Evolutionary conservation across 352 stramenopile genomes (phyloP), one percentile per base, ranked within the genome.

Genomic region (Phytopythium ostracodes): DNA sequence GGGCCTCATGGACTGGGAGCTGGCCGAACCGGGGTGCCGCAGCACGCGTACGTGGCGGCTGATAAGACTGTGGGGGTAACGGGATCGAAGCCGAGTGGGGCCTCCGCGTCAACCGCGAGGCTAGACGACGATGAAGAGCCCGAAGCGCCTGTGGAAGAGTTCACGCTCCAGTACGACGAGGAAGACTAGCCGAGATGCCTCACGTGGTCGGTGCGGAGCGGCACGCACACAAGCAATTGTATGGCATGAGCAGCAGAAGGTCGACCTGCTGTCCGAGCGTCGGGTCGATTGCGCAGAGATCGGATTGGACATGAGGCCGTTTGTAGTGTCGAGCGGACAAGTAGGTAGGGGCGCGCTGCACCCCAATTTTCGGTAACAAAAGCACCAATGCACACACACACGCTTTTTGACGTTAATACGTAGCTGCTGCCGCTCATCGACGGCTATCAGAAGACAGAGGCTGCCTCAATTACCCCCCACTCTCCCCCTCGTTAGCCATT

Each of bases 81-180:
- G 9, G n/a, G 9, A 10, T 1, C 24, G 22, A 36, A 54, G 27
- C 12, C 24, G 2, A 1, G 25, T 20, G 24, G 57, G 22, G 35
- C 40, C 25, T 29, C 56, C n/a, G 58, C 29, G 18, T 6, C 42
- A 15, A 29, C 63, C 42, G 72, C 68, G 53, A 55, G 71, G 46
- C 47, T 76, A 15, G 68, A 58, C 8, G 83, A 92, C 51, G 83
- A 92, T 40, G 83, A 92, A 56, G 80, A 89, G 60, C 73, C 18
- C 11, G 82, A 89, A 6, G 75, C 70, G 20, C 65, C 61, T 29
- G 81, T 72, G 22, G 77, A 81, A 7, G 79, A 90, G 67, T 92
- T 92, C 66, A 88, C 70, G 7, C 70, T 92, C 50, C 73, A 92
- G 60, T 92, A 92, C 63, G 83, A 92, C 56, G 83, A 92, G 46